Conservation (phyloP, 345 rosid genomes). For the Dipteronia dyeriana region DNA sequence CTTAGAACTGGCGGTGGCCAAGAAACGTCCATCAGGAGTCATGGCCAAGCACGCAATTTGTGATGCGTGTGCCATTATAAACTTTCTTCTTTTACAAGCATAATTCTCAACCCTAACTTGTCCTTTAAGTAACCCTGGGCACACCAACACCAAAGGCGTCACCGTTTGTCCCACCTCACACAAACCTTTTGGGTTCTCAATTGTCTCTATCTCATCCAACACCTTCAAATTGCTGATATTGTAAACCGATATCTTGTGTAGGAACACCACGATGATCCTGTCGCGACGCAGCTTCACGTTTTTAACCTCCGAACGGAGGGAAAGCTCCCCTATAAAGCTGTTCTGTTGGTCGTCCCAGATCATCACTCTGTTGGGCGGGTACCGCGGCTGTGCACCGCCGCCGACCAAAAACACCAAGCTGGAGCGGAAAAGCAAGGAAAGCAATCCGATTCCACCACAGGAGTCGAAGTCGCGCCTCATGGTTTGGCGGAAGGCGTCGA, state of each 20-base stretch:
- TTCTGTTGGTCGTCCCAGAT: slow-evolving; percentile 86
- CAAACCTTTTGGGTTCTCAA: slow-evolving; percentile 43
- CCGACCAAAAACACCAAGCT: slow-evolving; percentile 76
- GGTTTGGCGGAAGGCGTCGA: slow-evolving; percentile 68
- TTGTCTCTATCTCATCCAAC: slow-evolving; percentile 45
- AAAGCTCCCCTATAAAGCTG: slow-evolving; percentile 76
- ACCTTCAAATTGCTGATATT: slow-evolving; percentile 40
- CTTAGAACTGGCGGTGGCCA: slow-evolving; percentile 53
- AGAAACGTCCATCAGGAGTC: slow-evolving; percentile 43
- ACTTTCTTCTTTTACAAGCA: slow-evolving; percentile 40
- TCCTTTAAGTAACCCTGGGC: slow-evolving; percentile 48
- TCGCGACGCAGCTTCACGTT: slow-evolving; percentile 75
- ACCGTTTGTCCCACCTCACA: slow-evolving; percentile 43
- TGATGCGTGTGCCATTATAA: slow-evolving; percentile 48
- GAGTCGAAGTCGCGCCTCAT: slow-evolving; percentile 78
- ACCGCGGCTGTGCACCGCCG: slow-evolving; percentile 70
- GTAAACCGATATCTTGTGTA: slow-evolving; percentile 71
- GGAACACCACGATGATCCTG: slow-evolving; percentile 65
- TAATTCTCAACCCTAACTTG: slow-evolving; percentile 50
- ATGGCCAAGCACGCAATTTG: slow-evolving; percentile 37
- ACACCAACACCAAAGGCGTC: slow-evolving; percentile 42
- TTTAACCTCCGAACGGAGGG: slow-evolving; percentile 77
- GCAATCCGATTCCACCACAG: slow-evolving; percentile 61
- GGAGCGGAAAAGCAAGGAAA: slow-evolving; percentile 83
- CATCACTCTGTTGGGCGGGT: slow-evolving; percentile 75